Percentiles rank a stretch among this genome's conserved stretches.
phyloP scores from a whole-genome alignment of 2,329 filamentous ascomycete species.

The Exophiala dermatitidis region DNA sequence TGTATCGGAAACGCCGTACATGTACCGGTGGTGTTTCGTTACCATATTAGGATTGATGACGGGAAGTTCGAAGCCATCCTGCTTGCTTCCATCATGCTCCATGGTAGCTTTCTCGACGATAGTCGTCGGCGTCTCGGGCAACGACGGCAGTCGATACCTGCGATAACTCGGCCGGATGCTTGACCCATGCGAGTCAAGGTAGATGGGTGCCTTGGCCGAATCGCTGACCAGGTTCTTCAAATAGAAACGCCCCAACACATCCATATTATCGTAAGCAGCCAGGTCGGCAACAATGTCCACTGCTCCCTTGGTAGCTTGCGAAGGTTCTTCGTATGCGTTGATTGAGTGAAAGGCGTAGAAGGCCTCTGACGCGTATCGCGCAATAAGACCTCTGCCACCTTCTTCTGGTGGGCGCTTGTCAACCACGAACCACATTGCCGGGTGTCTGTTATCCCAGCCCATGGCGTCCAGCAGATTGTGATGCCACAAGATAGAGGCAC shows the following conservation, averaged over 20 bases:
- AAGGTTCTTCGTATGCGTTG: constrained; percentile 64
- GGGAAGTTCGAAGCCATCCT: constrained; percentile 40
- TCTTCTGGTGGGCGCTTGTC: constrained; percentile 47
- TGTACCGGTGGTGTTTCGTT: constrained; percentile 43
- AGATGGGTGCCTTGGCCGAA: constrained; percentile 42
- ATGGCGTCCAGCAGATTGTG: constrained; percentile 64
- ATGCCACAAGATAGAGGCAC: constrained; percentile 56
- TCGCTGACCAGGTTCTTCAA: constrained; percentile 60
- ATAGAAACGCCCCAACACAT: constrained; percentile 61
- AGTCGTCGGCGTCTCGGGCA: constrained; percentile 28
- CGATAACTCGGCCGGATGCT: constrained; percentile 27
- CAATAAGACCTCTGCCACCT: constrained; percentile 57
- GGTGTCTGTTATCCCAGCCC: constrained; percentile 51
- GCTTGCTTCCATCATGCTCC: constrained; percentile 11
- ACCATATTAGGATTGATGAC: constrained; percentile 43
- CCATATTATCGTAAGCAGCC: constrained; percentile 55
- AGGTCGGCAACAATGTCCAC: constrained; percentile 59
- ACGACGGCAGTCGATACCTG: constrained; percentile 34
- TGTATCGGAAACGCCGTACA: constrained; percentile 43
- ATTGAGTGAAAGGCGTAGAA: constrained; percentile 75
- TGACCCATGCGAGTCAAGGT: constrained; percentile 37
- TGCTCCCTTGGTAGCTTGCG: constrained; percentile 32
- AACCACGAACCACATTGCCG: constrained; percentile 65
- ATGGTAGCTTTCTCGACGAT: constrained; percentile 20
- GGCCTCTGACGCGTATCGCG: constrained; percentile 58